Base-by-base conservation (phyloP, 345 rosid genomes). In the Salix exigua region DNA sequence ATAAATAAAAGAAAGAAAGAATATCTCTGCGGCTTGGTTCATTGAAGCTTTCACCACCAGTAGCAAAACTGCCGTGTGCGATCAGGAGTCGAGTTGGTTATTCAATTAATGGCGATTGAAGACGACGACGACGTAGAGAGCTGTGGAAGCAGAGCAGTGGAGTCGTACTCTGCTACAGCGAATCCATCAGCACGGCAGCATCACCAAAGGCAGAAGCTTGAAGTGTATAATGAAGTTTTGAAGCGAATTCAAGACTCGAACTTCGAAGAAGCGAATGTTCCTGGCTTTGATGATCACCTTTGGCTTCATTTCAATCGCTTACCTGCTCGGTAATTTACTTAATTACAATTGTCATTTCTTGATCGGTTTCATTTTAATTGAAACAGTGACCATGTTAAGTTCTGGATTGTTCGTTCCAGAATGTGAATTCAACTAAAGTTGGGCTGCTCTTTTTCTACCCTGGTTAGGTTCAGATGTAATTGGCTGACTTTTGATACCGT, bases 221-320 rank as follows among this genome's bases (percentile, higher is more conserved):
- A 96, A 76, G 94, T 91, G 53, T 96, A 91, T 70, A 81, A 79
- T 78, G 98, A 93, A 51, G 95, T 96, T 64, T 90, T 92, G 44
- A 86, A 85, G 60, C 86, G 99, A 63, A 82, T 96, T 38, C 94
- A 86, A 79, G 92, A 91, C 21, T 93, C 83, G 19, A 88, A 85
- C 84, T 87, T 83, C 74, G 94, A 89, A 51, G 98, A 91, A 58
- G 95, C 98, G 30, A 71, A 76, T 82, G 81, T 81, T 66, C 89
- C 94, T 72, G 96, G 88, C 61, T 96, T 96, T 23, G 99, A 93
- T 70, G 97, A 96, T 88, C 91, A 90, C 79, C 98, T 96, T 50
- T 96, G 98, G 97, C 89, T 91, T 75, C 99, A 96, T 85, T 93
- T 96, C 87, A 89, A 96, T 83, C 97, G 99, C 66, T 89, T 96